Evolutionary conservation across 495 filamentous ascomycete species (phyloP).

Genomic region (Aspergillus saccharolyticus): DNA sequence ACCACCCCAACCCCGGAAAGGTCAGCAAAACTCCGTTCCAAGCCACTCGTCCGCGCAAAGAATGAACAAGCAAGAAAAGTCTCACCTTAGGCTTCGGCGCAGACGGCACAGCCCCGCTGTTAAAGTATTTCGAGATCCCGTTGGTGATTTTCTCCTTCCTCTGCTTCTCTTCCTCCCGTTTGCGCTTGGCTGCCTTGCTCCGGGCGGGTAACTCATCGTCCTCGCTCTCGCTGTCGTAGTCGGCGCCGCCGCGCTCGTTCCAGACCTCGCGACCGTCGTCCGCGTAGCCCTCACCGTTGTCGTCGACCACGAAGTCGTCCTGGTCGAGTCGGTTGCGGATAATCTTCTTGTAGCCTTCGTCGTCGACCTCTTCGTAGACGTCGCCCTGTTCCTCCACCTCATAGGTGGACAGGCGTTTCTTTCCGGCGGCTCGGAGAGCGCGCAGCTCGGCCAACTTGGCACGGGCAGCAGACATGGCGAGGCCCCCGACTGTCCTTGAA

Average conservation of each 20-base stretch:
- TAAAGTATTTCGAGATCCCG: conserved; percentile 92
- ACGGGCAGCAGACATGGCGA: conserved; percentile 36
- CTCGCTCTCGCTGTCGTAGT: conserved; percentile 63
- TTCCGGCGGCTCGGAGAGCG: conserved; percentile 80
- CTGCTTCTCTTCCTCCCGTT: conserved; percentile 83
- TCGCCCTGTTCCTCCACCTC: conserved; percentile 77
- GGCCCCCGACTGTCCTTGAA: background rate
- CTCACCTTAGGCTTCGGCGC: conserved; percentile 76
- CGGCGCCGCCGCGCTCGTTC: conserved; percentile 56
- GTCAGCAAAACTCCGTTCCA: no score
- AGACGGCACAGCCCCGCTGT: conserved; percentile 57
- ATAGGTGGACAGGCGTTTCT: conserved; percentile 85
- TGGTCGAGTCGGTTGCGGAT: conserved; percentile 83
- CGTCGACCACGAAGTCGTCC: conserved; percentile 96
- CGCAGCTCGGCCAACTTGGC: conserved; percentile 70
- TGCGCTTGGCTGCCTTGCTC: conserved; percentile 75
- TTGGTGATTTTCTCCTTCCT: conserved; percentile 82
- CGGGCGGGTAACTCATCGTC: conserved; percentile 61
- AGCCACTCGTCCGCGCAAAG: no score
- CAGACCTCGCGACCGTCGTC: conserved; percentile 97
- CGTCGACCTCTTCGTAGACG: conserved; percentile 94
- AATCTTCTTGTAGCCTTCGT: conserved; percentile 94
- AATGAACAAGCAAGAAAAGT: background rate
- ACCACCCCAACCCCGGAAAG: no score
- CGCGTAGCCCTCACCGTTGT: conserved; percentile 89